Evolutionary conservation across 441 rosid genomes (phyloP), one percentile per base, ranked within the genome.

Genomic region (Geranium incanum): DNA sequence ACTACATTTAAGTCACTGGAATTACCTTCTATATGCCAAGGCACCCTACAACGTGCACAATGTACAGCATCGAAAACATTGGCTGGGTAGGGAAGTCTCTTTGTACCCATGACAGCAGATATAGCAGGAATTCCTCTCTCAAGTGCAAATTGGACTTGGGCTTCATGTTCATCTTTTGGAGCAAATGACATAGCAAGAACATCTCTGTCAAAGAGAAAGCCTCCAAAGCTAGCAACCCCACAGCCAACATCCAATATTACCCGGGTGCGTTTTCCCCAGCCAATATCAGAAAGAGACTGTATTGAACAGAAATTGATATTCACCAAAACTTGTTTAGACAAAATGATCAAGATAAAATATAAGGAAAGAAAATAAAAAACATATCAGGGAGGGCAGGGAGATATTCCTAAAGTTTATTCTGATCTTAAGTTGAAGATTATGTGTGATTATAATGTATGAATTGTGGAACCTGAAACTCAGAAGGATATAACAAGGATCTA

Each of bases 211-310:
- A 95, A 92, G 6, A 92, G 88, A 77, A 63, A 94, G 71, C 97
- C 97, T 71, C 99, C 99, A 73, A 94, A 92, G 79, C 99, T 92
- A 74, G 99, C 99, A 77, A 92, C 99, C 62, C 99, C 99, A 78
- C 97, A 94, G 77, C 99, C 99, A 77, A 94, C 97, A 79, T 94
- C 99, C 86, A 94, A 83, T 70, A 90, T 63, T 55, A 94, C 97
- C 13, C 97, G 92, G 57, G 97, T 75, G 43, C 79, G 88, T 72
- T 85, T 90, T 71, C 97, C 97, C 99, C 97, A 94, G 23, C 91
- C 92, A 74, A 94, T 79, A 65, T 79, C 95, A 77, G 87, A 81
- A 68, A 89, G 87, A 81, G 97, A 85, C 99, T 94, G 87, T 77
- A 87, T 13, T 38, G 60, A 18, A 28, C 16, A 68, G 9, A 64